A percentile compares a stretch with the other conserved stretches of the same genome.
These are phyloP conservation scores for Hymenoscyphus linearis DNA, from an alignment of 2,329 filamentous ascomycete species.

Conservation along the genomic window DNA sequence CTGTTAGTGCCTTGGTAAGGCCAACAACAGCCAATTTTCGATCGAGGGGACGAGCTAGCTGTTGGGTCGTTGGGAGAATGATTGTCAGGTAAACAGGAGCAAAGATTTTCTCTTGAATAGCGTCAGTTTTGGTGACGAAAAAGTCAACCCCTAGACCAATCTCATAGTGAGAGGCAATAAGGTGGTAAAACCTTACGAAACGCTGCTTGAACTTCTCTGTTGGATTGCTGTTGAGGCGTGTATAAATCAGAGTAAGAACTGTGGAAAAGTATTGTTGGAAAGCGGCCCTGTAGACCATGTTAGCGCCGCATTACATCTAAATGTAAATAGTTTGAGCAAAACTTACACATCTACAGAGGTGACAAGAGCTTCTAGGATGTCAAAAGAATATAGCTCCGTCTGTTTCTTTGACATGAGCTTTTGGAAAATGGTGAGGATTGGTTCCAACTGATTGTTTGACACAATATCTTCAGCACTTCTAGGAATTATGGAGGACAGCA, in stretches of 20 bases:
- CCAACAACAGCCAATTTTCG: constrained; percentile 92
- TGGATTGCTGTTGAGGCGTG: constrained; percentile 53
- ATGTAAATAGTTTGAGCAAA: constrained; percentile 8
- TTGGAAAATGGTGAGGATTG: constrained; percentile 93
- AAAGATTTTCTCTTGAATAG: constrained; percentile 75
- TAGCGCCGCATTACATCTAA: constrained; percentile 17
- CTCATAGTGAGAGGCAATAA: constrained; percentile 67
- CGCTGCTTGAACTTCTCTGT: constrained; percentile 79
- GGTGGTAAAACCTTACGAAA: constrained; percentile 92
- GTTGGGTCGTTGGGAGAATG: constrained; percentile 83
- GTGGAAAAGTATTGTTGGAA: constrained; percentile 52
- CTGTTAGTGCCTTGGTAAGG: constrained; percentile 84
- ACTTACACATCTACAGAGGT: constrained; percentile 65
- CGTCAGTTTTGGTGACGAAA: constrained; percentile 80
- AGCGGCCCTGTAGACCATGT: constrained; percentile 42
- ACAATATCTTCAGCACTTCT: constrained; percentile 69
- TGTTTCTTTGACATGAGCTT: constrained; percentile 63
- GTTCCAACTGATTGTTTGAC: constrained; percentile 74
- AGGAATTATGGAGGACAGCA: constrained; percentile 79
- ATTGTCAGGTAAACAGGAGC: constrained; percentile 79
- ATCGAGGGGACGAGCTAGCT: constrained; percentile 80
- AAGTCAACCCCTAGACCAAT: constrained; percentile 87
- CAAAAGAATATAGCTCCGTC: constrained; percentile 82
- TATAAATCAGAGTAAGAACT: constrained; percentile 78
- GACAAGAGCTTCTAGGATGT: constrained; percentile 79